Percentiles rank a stretch among this genome's conserved stretches.
Conservation (phyloP, 768 basidiomycete genomes). For the Mycena latifolia region DNA sequence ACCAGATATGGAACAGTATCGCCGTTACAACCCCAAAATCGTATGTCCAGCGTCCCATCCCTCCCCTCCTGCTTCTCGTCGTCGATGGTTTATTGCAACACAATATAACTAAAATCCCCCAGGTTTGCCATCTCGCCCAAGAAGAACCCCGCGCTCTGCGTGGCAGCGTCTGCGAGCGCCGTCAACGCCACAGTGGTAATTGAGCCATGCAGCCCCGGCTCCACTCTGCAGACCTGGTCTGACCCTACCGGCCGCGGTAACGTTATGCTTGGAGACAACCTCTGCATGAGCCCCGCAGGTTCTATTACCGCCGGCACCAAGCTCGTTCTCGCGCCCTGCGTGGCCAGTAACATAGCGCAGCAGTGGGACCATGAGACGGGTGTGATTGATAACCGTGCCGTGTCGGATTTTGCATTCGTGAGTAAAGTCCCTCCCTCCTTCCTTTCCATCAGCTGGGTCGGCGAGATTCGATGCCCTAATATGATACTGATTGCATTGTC, state of each 20-base stretch:
- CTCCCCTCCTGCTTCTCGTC: background rate
- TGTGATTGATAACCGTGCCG: background rate
- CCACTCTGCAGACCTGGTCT: constrained; percentile 1
- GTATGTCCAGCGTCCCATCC: constrained; percentile 5
- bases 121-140: constrained; percentile 10
- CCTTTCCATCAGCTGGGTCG: too few relatives aligned
- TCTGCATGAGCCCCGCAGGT: constrained; percentile 8
- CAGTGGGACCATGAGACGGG: background rate
- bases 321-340: constrained; percentile 15
- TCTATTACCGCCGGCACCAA: background rate
- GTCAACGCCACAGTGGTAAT: constrained; percentile 18
- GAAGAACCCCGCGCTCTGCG: constrained; percentile 21
- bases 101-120: constrained; percentile 8
- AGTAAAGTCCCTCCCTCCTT: background rate
- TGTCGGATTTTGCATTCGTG: background rate
- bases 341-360: background rate
- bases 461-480: background rate
- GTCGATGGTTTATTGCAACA: background rate
- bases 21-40: background rate
- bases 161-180: constrained; percentile 15
- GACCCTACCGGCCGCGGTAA: constrained; percentile 7
- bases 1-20: constrained; percentile 10
- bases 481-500: background rate
- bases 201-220: constrained; percentile 6
- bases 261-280: background rate